These are phyloP conservation scores for Aspergillus tamarii DNA, from an alignment of 2,329 filamentous ascomycete species.

Conservation along the genomic window DNA sequence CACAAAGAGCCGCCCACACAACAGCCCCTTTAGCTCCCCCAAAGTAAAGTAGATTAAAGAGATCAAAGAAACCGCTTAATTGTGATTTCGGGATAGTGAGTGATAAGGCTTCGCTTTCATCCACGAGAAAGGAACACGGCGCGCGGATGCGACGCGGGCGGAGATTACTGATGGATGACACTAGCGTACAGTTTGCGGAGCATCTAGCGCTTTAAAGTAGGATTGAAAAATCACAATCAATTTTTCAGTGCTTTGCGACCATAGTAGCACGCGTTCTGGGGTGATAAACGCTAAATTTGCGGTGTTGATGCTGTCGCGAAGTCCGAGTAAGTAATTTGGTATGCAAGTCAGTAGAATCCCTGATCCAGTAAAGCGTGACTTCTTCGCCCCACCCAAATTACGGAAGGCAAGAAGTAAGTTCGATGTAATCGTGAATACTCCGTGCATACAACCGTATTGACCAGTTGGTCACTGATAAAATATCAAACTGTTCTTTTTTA, in stretches of 20 bases:
- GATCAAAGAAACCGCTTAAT: background rate
- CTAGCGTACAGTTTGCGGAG: background rate
- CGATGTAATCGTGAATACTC: background rate
- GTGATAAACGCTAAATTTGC: background rate
- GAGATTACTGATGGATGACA: background rate
- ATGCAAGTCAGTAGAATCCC: slow-evolving; percentile 1
- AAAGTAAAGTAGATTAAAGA: background rate
- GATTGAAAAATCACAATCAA: background rate
- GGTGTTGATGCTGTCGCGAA: background rate
- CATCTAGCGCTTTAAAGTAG: background rate
- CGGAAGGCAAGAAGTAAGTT: background rate
- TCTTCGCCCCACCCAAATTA: slow-evolving; percentile 2
- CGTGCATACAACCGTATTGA: background rate
- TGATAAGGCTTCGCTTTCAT: background rate
- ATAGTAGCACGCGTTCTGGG: background rate
- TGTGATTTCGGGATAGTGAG: background rate
- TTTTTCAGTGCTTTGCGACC: background rate
- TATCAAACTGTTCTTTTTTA: background rate
- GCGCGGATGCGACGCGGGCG: slow-evolving; percentile 10
- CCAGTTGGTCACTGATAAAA: background rate
- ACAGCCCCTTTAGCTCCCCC: background rate
- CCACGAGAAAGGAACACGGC: slow-evolving; percentile 1
- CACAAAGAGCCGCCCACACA: background rate
- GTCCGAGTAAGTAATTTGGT: slow-evolving; percentile 1
- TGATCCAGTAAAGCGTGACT: slow-evolving; percentile 6